These are phyloP conservation scores for Sordariomycetes sp. DNA, from an alignment of 2,329 filamentous ascomycete species.

Conservation along the genomic window DNA sequence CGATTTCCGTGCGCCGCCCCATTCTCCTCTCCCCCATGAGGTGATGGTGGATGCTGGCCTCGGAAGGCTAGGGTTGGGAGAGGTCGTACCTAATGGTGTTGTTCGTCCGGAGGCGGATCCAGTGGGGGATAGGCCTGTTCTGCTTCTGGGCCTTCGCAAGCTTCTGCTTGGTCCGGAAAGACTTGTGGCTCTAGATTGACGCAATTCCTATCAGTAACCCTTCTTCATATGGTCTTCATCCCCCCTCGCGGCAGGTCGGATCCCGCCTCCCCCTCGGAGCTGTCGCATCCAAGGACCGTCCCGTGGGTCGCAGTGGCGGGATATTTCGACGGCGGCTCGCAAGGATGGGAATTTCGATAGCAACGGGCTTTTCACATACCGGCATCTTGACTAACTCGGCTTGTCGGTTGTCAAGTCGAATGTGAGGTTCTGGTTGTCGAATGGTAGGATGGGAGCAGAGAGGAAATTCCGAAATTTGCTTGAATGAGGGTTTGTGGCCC, in stretches of 20 bases:
- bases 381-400: constrained; percentile 25
- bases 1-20: neutral
- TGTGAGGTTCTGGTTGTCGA: constrained; percentile 1
- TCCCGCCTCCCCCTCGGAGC: neutral
- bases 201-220: neutral
- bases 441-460: constrained; percentile 1
- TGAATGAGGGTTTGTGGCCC: constrained; percentile 6
- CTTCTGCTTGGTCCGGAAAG: constrained; percentile 99
- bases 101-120: constrained; percentile 95
- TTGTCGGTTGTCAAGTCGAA: constrained; percentile 3
- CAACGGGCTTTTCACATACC: constrained; percentile 17
- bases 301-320: neutral
- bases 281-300: neutral
- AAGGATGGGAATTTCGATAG: neutral
- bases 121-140: constrained; percentile 99
- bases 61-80: neutral
- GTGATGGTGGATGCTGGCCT: neutral
- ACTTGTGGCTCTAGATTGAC: constrained; percentile 81
- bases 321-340: neutral
- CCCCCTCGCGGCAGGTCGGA: neutral
- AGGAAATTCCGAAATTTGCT: constrained; percentile 4
- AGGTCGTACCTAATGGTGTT: constrained; percentile 95
- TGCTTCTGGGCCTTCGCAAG: constrained; percentile 99
- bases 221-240: neutral
- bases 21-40: neutral